Base-by-base conservation (phyloP, 192 early-diverging fungal genomes). In the Backusella westeae region DNA sequence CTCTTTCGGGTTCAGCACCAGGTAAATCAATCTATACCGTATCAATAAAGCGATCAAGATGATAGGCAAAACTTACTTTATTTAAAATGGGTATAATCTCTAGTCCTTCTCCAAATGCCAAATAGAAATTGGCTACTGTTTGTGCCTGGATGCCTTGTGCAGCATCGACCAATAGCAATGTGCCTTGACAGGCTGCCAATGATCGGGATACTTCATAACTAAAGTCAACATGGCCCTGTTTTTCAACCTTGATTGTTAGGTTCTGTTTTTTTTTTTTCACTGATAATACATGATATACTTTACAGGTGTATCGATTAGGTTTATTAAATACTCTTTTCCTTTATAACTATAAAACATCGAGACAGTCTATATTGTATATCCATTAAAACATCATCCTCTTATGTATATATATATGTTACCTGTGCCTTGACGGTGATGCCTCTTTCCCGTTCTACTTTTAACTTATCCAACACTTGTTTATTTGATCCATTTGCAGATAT, bases 381-480 rank as follows among this genome's bases (percentile, higher is more conserved):
- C 21, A 23, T 56, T 53, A 53, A 52, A 49, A 17, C 35, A 39
- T 12, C 38, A 56, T 12, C 2, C 49, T n/a, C 34, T 9, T 56
- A 35, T 38, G 38, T 15, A 4, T 4, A 12, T 44, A 14, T 44
- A 15, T 44, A 4, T 44, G 46, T 15, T 77, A 91, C 91, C 90
- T 98, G 96, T 21, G 97, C 97, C 82, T 99, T 99, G 68, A 99
- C 96, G 7, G 97, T 99, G 71, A 99, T 99, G 26, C 97, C 97
- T 42, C 97, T 89, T 75, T 98, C 96, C 1, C 95, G 84, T 77
- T 99, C 97, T 3, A 99, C 97, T 79, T 94, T 95, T 0, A 99
- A 88, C 83, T 97, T 99, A 72, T 99, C 97, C 38, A 99, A 82
- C 3, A 99, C 95, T 78, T 98, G 97, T 75, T 94, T 94, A 76